Evolutionary conservation across 345 rosid genomes (phyloP).

Genomic region (Aquilaria yunnanensis): DNA sequence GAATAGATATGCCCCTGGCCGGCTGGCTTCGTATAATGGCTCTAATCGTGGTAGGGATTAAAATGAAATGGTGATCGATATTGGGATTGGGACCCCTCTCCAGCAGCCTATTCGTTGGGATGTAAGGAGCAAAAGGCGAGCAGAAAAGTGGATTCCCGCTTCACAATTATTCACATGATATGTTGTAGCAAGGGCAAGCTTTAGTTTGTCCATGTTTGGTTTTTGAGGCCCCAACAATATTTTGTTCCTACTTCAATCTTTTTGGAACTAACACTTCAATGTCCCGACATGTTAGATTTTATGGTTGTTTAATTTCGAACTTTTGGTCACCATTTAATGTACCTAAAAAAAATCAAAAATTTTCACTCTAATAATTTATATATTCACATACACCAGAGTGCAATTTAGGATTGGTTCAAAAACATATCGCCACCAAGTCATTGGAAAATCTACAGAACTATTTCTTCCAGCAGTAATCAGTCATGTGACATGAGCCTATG

Average conservation of each 20-base stretch:
- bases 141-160: conserved; percentile 35
- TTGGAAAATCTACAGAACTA: conserved; percentile 17
- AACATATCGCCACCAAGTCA: conserved; percentile 19
- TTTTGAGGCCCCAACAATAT: conserved; percentile 6
- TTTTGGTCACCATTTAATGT: too few species aligned
- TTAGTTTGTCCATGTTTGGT: conserved; percentile 20
- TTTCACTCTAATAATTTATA: too few species aligned
- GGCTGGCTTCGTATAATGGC: too few species aligned
- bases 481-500: conserved; percentile 23
- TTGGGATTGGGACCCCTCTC: conserved; percentile 19
- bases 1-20: too few species aligned
- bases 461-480: conserved; percentile 20
- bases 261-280: not conserved
- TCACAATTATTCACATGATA: conserved; percentile 24
- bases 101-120: conserved; percentile 27
- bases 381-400: too few species aligned
- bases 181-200: conserved; percentile 19
- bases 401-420: too few species aligned
- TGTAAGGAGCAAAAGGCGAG: conserved; percentile 22
- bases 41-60: too few species aligned
- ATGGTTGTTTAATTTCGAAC: too few species aligned
- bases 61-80: too few species aligned
- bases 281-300: too few species aligned
- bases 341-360: too few species aligned
- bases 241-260: not conserved